These are phyloP conservation scores for Kodamaea sagamina DNA, from an alignment of 805 yeast species.

Conservation along the genomic window DNA sequence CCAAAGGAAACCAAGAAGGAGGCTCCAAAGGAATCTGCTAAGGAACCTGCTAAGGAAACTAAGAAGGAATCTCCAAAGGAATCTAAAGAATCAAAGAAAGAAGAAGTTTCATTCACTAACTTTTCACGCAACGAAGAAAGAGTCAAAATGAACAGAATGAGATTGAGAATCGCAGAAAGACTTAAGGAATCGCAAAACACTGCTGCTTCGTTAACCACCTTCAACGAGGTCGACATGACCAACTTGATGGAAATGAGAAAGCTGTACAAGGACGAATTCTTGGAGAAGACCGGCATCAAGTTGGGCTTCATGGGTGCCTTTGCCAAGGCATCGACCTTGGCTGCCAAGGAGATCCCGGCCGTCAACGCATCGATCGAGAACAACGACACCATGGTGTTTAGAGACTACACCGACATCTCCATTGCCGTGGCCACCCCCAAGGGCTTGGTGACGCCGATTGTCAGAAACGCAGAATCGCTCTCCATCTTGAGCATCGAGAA, in stretches of 20 bases:
- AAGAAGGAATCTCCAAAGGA: conserved; percentile 35
- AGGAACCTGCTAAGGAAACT: conserved; percentile 38
- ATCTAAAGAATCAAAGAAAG: conserved; percentile 15
- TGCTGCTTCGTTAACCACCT: conserved; percentile 96
- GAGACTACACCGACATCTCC: conserved; percentile 95
- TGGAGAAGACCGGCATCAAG: conserved; percentile 91
- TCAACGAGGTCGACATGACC: conserved; percentile 97
- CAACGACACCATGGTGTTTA: conserved; percentile 89
- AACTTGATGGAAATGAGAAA: conserved; percentile 91
- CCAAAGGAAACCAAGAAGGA: conserved; percentile 31
- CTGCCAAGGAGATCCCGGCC: conserved; percentile 92
- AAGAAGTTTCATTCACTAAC: conserved; percentile 35
- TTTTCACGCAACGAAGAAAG: conserved; percentile 86
- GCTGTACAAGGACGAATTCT: conserved; percentile 92
- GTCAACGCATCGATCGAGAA: conserved; percentile 93
- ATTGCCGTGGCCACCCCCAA: conserved; percentile 99
- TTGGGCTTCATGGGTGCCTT: conserved; percentile 99
- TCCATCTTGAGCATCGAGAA: conserved; percentile 86
- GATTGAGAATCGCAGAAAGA: conserved; percentile 97
- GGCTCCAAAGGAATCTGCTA: conserved; percentile 33
- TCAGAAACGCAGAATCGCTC: conserved; percentile 93
- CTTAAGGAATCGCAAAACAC: conserved; percentile 99
- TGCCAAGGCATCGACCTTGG: conserved; percentile 89
- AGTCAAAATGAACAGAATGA: conserved; percentile 99
- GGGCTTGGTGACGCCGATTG: conserved; percentile 97